Evolutionary conservation across 2,329 filamentous ascomycete genomes (phyloP).

Genomic region (Graphiopsis chlorocephala): DNA sequence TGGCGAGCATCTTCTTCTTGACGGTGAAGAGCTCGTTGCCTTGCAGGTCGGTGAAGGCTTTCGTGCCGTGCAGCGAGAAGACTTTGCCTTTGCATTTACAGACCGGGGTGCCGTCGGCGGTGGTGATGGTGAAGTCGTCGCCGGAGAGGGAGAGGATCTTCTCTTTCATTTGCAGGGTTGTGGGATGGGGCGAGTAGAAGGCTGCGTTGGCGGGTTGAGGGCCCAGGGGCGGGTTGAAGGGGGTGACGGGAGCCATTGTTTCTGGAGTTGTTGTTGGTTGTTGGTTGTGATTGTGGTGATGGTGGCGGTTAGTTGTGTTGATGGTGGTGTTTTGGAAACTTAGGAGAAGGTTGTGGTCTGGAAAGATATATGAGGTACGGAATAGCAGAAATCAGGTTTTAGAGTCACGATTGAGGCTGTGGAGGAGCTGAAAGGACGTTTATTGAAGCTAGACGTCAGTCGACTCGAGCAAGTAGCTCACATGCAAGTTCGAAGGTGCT

Average conservation of each 20-base stretch:
- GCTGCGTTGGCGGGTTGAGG: slow-evolving; percentile 27
- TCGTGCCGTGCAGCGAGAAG: slow-evolving; percentile 54
- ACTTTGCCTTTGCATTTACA: slow-evolving; percentile 57
- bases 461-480: background rate
- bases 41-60: slow-evolving; percentile 54
- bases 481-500: background rate
- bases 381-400: background rate
- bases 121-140: slow-evolving; percentile 63
- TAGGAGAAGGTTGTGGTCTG: background rate
- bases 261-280: background rate
- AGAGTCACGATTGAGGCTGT: background rate
- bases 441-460: slow-evolving; percentile 10
- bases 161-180: slow-evolving; percentile 58
- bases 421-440: background rate
- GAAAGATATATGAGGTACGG: background rate
- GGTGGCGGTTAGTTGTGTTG: background rate
- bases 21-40: slow-evolving; percentile 59
- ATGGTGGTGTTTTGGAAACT: background rate
- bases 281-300: background rate
- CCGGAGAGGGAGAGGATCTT: slow-evolving; percentile 61
- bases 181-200: slow-evolving; percentile 31
- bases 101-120: slow-evolving; percentile 52
- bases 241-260: slow-evolving; percentile 21
- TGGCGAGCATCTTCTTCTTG: slow-evolving; percentile 50
- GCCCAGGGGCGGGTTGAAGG: slow-evolving; percentile 31